phyloP scores from a whole-genome alignment of 2,329 filamentous ascomycete species.

The Thielaviopsis populi region DNA sequence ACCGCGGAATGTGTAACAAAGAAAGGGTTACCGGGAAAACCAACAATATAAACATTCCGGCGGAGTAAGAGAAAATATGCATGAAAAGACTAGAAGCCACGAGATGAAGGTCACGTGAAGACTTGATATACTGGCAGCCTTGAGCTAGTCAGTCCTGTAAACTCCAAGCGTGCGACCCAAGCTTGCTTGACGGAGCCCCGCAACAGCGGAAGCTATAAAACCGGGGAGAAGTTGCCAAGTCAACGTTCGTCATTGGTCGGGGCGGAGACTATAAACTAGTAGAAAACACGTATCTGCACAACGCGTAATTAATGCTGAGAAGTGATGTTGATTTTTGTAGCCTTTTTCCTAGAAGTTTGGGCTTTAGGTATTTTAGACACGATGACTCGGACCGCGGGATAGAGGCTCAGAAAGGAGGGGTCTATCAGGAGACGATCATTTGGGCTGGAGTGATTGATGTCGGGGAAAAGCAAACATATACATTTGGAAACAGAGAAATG shows the following conservation, averaged over 20 bases:
- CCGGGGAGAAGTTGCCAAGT: background rate
- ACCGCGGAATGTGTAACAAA: background rate
- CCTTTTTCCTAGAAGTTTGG: background rate
- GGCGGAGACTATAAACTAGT: background rate
- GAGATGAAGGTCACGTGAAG: background rate
- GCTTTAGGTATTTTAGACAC: background rate
- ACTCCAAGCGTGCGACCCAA: background rate
- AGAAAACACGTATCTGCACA: background rate
- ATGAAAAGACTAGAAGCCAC: background rate
- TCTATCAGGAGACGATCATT: background rate
- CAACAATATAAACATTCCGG: background rate
- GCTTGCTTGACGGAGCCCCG: background rate
- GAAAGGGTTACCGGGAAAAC: background rate
- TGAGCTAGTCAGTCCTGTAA: background rate
- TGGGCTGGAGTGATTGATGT: background rate
- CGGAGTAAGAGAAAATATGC: background rate
- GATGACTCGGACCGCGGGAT: background rate
- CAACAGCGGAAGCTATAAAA: background rate
- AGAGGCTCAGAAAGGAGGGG: background rate
- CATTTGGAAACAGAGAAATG: background rate
- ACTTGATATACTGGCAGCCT: background rate
- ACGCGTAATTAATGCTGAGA: background rate
- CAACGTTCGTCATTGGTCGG: background rate
- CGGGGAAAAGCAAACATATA: too few species aligned
- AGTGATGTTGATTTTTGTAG: background rate